Evolutionary conservation across 2,329 filamentous ascomycete genomes (phyloP), one percentile per base, ranked within the genome.

Genomic region (Exophiala phaeomuriformis): DNA sequence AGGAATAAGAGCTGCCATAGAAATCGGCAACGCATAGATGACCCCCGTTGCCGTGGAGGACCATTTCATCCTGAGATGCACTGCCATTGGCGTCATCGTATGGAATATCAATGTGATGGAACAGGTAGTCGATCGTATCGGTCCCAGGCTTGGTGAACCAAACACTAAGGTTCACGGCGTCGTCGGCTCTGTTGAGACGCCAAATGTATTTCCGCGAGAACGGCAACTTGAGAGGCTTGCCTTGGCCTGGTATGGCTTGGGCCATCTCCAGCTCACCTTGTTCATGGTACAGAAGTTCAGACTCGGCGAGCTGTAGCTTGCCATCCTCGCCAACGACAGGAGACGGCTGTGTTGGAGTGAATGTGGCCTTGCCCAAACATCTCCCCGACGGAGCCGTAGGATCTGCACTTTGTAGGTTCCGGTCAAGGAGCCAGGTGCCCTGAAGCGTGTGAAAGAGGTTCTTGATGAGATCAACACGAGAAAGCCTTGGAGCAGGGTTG

Each of bases 21-120:
- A 71, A 72, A 61, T 75, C 72, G 42, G 73, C 71, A 49, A 74
- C 67, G 59, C 72, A 74, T 6, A 75, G 65, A 61, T 75, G 72
- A 41, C 71, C 69, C 2, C 72, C 72, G 12, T 63, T 63, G 3
- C 72, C 72, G 47, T 63, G 60, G 6, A 72, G 52, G 3, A 72
- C 64, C 5, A 51, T 42, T 7, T 52, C 36, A n/a, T 42, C 28
- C 7, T 55, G 3, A 4, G 43, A 5, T 9, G 37, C 61, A 32
- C 63, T 62, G 27, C 57, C 49, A 8, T 61, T 56, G 0, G 56
- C 49, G 42, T 55, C 49, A 12, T 52, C 53, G 12, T 49, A 41
- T 3, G 52, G 39, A n/a, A 55, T 49, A 40, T 58, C 67, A 32
- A 74, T 70, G 36, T 72, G 66, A 54, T 74, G 72, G 51, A 74